Percentiles rank a stretch among this genome's conserved stretches.
Evolutionary conservation across 1,139 yeast genomes (phyloP).

Genomic region (Candida freyschussii): DNA sequence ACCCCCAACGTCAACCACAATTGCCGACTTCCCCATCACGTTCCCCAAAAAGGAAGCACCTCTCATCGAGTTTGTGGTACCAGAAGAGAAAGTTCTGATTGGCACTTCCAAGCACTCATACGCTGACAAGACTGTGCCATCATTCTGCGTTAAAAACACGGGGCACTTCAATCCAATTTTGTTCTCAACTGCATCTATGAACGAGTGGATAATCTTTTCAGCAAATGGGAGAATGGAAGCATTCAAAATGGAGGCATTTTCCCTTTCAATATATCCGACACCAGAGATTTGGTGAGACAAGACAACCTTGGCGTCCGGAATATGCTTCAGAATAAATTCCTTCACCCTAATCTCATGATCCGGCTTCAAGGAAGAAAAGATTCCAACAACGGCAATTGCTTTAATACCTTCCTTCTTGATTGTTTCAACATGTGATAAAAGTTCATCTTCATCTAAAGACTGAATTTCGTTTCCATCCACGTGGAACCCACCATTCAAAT

Average conservation of each 20-base stretch:
- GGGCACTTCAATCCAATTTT: conserved; percentile 34
- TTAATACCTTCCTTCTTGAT: conserved; percentile 30
- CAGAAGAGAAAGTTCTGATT: conserved; percentile 40
- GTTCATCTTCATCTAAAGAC: conserved; percentile 30
- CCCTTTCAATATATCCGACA: conserved; percentile 37
- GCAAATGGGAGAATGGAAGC: conserved; percentile 39
- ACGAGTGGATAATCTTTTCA: conserved; percentile 34
- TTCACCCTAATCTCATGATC: conserved; percentile 33
- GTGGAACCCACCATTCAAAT: conserved; percentile 34
- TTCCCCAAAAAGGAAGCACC: conserved; percentile 39
- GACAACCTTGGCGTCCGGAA: conserved; percentile 34
- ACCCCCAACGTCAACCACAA: conserved; percentile 42
- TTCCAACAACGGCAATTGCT: conserved; percentile 35
- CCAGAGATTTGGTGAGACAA: conserved; percentile 37
- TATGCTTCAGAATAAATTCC: conserved; percentile 26
- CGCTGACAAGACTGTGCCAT: conserved; percentile 35
- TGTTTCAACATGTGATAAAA: conserved; percentile 26
- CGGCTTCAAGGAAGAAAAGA: conserved; percentile 33
- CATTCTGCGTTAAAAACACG: conserved; percentile 38
- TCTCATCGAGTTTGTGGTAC: conserved; percentile 43
- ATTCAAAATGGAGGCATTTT: conserved; percentile 39
- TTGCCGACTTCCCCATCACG: conserved; percentile 27
- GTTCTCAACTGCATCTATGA: conserved; percentile 30
- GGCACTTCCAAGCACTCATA: conserved; percentile 34
- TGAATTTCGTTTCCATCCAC: conserved; percentile 36